Evolutionary conservation across 169 alveolate genomes (phyloP), one percentile per base, ranked within the genome.

Genomic region (Plasmodium blacklocki): DNA sequence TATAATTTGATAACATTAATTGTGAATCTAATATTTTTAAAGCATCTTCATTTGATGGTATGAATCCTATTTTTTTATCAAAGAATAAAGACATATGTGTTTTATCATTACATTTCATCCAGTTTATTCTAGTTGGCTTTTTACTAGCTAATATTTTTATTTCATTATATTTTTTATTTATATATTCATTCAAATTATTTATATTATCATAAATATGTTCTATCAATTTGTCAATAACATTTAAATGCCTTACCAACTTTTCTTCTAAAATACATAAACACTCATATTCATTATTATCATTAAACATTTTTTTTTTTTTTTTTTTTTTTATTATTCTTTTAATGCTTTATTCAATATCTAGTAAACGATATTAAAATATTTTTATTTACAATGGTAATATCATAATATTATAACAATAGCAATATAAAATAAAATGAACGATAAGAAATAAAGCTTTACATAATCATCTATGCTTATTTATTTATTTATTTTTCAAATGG

Each of bases 21-120:
- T 71, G 88, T 47, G 32, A 86, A 43, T 86, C 62, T 0, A 47
- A 19, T 43, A 71, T 26, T 71, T 86, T 86, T 72, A 86, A 71
- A 11, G 92, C 92, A 72, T 86, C 87, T 23, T 86, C 92, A 86
- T 86, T 86, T 2, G 92, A 71, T 11, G 92, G 92, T 11, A 32
- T 47, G 0, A 71, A 70, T 1, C 92, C 92, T 47, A 43, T 12
- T 45, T 58, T 63, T 52, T 62, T 72, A 23, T 86, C 76, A 73
- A 45, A 86, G 72, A 86, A 86, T 56, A 86, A 43, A 9, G 92
- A 64, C 92, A 86, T 86, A 54, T 72, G 86, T 19, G 56, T 70
- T 59, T n/a, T 86, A 6, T 74, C 75, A 50, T 86, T 78, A 26
- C 60, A 15, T 49, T 70, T 86, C 21, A 23, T 47, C 87, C 76